These are phyloP conservation scores for Metarhizium anisopliae DNA, from an alignment of 2,329 filamentous ascomycete genomes.

Conservation along the genomic window DNA sequence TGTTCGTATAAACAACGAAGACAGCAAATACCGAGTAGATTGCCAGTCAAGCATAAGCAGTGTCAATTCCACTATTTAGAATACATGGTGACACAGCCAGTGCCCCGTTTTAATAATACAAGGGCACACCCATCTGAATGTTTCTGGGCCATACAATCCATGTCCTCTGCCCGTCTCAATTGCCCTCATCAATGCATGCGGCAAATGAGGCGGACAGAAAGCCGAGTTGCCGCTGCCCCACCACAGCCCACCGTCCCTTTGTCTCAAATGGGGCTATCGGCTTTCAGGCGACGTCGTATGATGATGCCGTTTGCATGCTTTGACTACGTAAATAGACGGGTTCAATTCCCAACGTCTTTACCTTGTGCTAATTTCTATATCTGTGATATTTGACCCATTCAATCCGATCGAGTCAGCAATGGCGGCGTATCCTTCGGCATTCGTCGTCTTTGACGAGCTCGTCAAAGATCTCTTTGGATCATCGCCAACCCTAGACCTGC, in stretches of 20 bases:
- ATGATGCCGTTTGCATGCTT: too few relatives aligned
- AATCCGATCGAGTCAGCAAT: neutral
- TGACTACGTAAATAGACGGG: too few relatives aligned
- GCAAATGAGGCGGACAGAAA: neutral
- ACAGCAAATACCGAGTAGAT: too few relatives aligned
- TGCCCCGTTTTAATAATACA: neutral
- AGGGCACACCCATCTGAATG: neutral
- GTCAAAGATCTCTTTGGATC: slow-evolving; percentile 22
- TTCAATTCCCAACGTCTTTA: neutral
- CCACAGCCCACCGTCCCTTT: neutral
- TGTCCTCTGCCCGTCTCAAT: neutral
- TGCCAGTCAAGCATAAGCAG: too few relatives aligned
- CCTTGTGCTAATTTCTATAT: neutral
- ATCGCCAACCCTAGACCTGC: slow-evolving; percentile 24
- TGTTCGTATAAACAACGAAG: too few relatives aligned
- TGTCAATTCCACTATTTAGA: neutral
- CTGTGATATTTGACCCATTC: neutral
- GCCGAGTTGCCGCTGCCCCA: neutral
- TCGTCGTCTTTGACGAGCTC: slow-evolving; percentile 7
- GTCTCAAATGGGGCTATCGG: neutral
- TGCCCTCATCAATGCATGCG: neutral
- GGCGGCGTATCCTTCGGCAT: neutral
- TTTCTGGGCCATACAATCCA: neutral
- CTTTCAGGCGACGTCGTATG: neutral
- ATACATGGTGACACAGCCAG: neutral